Base-by-base conservation (phyloP, 192 early-diverging fungal species). In the Jimgerdemannia flammicorona region DNA sequence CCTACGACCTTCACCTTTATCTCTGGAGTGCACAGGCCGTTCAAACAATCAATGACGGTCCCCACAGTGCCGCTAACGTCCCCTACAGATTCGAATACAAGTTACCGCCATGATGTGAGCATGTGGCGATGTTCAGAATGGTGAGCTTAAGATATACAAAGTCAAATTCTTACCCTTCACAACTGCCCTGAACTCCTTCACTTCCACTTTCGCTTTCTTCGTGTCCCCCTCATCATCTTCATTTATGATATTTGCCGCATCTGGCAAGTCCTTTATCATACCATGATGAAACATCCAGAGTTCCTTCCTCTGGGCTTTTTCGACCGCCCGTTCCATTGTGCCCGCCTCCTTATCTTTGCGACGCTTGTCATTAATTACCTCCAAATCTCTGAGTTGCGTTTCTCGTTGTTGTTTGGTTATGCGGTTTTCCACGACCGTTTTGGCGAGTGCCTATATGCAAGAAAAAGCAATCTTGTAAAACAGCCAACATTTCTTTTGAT, bases 61-160 rank as follows among this genome's bases (percentile, higher is more conserved):
- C 98, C 97, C 18, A 94, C 86, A 3, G 96, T 94, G 42, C 97
- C 97, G 73, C 94, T 93, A 3, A 99, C 97, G 79, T 99, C 97
- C 72, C 88, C 88, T 91, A 72, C 29, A 29, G 29, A 73, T n/a
- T 54, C 70, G 43, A 19, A 73, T 70, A 72, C 44, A 66, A 44
- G 59, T 71, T 66, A 44, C 29, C 29, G 29, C 29, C 29, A 29
- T 29, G 0, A 29, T 29, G 1, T 29, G 29, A 29, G 29, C 29
- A 29, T 29, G 29, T 29, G 64, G 66, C 68, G n/a, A 66, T 54
- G 4, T 64, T 43, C 66, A 75, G 65, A 70, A 72, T n/a, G 29
- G 54, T 4, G 14, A n/a, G 40, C 9, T 70, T n/a, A 64, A 41
- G 44, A 59, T 20, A 65, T 10, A 43, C 8, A 18, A 20, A 70